Percentiles rank a stretch among this genome's conserved stretches.
Conservation (phyloP, 164 flowering plant species). For the Cinnamomum micranthum region DNA sequence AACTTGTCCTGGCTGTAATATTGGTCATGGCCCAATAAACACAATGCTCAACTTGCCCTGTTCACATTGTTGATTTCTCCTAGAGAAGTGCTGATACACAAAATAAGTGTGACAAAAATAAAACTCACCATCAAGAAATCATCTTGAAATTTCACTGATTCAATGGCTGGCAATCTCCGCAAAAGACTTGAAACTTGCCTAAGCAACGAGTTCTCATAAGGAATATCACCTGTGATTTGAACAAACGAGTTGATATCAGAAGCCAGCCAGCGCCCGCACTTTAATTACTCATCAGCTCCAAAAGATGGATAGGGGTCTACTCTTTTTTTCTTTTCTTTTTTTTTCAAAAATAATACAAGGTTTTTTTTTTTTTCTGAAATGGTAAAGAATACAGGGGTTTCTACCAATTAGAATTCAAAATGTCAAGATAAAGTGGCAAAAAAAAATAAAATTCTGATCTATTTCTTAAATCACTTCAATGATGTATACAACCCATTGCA, state of each 20-base stretch:
- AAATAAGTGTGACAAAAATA: background rate
- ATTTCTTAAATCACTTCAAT: too few species aligned
- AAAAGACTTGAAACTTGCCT: conserved; percentile 93
- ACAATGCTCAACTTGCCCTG: background rate
- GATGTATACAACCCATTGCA: too few species aligned
- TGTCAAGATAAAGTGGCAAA: too few species aligned
- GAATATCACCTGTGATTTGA: conserved; percentile 65
- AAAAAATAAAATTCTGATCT: too few species aligned
- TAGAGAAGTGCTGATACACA: background rate
- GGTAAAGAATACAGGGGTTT: too few species aligned
- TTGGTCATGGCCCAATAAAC: background rate
- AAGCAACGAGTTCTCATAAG: conserved; percentile 72
- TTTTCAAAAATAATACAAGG: too few species aligned
- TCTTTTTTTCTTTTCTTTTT: too few species aligned
- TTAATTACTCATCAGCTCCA: too few species aligned
- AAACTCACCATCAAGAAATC: conserved; percentile 87
- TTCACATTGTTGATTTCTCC: background rate
- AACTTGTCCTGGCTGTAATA: background rate
- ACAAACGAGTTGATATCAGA: background rate
- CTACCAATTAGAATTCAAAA: too few species aligned
- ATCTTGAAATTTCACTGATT: conserved; percentile 89
- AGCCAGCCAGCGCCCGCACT: background rate
- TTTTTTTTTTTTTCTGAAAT: too few species aligned
- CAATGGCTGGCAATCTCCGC: conserved; percentile 86
- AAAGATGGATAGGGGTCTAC: too few species aligned